A percentile compares a stretch with the other conserved stretches of the same genome.
phyloP scores from a whole-genome alignment of 1,284 basidiomycete species.

The Puccinia horiana region DNA sequence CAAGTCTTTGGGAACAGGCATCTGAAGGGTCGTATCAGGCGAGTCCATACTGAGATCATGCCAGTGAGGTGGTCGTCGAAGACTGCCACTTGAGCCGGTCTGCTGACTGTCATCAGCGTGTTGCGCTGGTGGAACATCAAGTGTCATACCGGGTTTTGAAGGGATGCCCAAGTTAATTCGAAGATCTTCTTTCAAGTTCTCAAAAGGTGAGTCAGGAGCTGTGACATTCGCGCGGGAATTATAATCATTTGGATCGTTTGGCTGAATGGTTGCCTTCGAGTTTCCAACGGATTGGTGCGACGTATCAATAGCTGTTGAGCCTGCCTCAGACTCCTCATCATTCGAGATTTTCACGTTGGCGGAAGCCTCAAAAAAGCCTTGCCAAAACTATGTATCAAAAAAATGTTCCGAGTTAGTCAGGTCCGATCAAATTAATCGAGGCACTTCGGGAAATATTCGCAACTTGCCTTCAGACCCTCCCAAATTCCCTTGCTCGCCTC shows the following conservation, averaged over 20 bases:
- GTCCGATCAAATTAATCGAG: background rate
- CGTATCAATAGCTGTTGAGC: conserved; percentile 13
- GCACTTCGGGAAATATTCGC: background rate
- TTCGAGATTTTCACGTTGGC: conserved; percentile 56
- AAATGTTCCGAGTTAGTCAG: background rate
- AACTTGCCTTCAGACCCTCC: conserved; percentile 40
- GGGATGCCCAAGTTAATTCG: conserved; percentile 10
- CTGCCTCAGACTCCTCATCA: conserved; percentile 16
- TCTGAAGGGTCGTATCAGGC: conserved; percentile 31
- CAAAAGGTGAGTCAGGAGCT: conserved; percentile 18
- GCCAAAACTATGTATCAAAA: conserved; percentile 55
- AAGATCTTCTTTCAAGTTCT: conserved; percentile 27
- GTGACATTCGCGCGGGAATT: background rate
- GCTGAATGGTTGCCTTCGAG: conserved; percentile 16
- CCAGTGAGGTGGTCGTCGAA: conserved; percentile 32
- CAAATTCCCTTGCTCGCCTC: conserved; percentile 41
- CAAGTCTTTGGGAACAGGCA: conserved; percentile 28
- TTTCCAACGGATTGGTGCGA: conserved; percentile 10
- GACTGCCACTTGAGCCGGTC: conserved; percentile 29
- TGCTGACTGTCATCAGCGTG: conserved; percentile 18
- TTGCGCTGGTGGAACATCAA: background rate
- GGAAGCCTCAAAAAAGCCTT: conserved; percentile 58
- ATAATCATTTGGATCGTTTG: background rate
- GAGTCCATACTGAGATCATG: conserved; percentile 47
- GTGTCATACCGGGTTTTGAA: background rate